Percentiles rank a stretch among this genome's conserved stretches.
Conservation (phyloP, 2,329 filamentous ascomycete genomes). For the Aspergillus luchuensis region DNA sequence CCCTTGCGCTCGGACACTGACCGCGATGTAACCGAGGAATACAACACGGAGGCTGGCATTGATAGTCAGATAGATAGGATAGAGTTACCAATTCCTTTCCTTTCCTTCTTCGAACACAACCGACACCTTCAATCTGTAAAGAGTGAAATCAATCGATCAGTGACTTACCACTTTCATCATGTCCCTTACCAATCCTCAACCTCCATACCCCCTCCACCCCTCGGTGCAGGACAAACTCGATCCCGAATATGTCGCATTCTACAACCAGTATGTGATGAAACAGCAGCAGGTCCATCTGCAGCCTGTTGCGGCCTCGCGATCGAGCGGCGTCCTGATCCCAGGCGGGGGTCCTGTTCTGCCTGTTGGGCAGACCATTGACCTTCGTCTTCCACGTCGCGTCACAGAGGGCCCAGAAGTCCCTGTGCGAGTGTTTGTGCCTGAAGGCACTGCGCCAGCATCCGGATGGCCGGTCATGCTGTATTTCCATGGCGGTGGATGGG, state of each 20-base stretch:
- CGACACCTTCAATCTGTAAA: not conserved
- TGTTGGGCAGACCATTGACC: conserved; percentile 52
- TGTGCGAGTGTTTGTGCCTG: conserved; percentile 56
- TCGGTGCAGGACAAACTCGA: conserved; percentile 51
- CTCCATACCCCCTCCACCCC: conserved; percentile 53
- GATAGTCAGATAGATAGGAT: not conserved
- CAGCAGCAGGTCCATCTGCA: conserved; percentile 59
- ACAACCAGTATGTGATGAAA: conserved; percentile 55
- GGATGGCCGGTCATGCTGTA: conserved; percentile 62
- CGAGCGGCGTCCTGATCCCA: conserved; percentile 55
- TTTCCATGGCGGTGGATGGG: conserved; percentile 63
- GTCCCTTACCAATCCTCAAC: conserved; percentile 28
- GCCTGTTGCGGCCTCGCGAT: conserved; percentile 54
- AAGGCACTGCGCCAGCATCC: conserved; percentile 42
- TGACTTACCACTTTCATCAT: conserved; percentile 13
- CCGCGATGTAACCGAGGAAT: conserved; percentile 5
- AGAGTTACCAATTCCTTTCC: not conserved
- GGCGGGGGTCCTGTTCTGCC: conserved; percentile 53
- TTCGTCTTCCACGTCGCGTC: conserved; percentile 46
- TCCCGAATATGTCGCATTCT: conserved; percentile 56
- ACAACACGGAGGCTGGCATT: not conserved
- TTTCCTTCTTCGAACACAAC: not conserved
- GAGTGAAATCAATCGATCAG: not conserved
- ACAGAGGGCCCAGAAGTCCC: conserved; percentile 52
- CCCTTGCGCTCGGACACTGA: conserved; percentile 1